These are phyloP conservation scores for Colletotrichum shisoi DNA, from an alignment of 2,329 filamentous ascomycete species.

Conservation along the genomic window DNA sequence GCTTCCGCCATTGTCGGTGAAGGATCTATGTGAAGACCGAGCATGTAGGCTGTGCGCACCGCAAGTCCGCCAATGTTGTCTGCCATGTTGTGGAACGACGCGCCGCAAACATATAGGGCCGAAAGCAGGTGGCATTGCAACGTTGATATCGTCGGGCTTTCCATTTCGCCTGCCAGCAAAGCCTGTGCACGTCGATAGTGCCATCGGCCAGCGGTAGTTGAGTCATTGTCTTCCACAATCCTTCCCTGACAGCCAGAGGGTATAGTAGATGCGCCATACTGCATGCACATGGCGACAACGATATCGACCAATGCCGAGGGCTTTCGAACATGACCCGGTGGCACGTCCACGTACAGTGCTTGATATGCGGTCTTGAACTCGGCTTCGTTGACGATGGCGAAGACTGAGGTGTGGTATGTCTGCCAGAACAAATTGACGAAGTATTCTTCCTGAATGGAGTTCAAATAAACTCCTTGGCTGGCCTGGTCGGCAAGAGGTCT, in stretches of 20 bases:
- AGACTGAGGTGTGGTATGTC: slow-evolving; percentile 51
- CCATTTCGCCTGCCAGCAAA: slow-evolving; percentile 54
- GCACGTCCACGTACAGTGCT: slow-evolving; percentile 51
- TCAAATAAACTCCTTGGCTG: slow-evolving; percentile 43
- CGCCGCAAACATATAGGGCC: slow-evolving; percentile 56
- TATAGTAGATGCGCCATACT: slow-evolving; percentile 50
- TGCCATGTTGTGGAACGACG: slow-evolving; percentile 59
- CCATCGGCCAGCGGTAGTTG: slow-evolving; percentile 55
- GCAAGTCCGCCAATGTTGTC: slow-evolving; percentile 52
- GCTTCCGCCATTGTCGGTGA: slow-evolving; percentile 45
- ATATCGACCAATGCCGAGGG: slow-evolving; percentile 62
- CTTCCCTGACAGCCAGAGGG: slow-evolving; percentile 35
- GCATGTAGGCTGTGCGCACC: slow-evolving; percentile 55
- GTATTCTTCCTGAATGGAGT: slow-evolving; percentile 55
- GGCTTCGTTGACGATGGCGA: slow-evolving; percentile 54
- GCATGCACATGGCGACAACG: slow-evolving; percentile 60
- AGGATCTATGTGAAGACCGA: slow-evolving; percentile 60
- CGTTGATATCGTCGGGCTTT: slow-evolving; percentile 57
- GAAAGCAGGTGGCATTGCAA: slow-evolving; percentile 59
- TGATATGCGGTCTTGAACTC: slow-evolving; percentile 56
- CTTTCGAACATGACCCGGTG: not conserved
- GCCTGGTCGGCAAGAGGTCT: slow-evolving; percentile 37
- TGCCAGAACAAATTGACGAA: slow-evolving; percentile 59
- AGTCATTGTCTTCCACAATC: slow-evolving; percentile 44
- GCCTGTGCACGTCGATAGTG: slow-evolving; percentile 58